These are phyloP conservation scores for Rhizopogon sp. DNA, from an alignment of 768 basidiomycete species.

Conservation along the genomic window DNA sequence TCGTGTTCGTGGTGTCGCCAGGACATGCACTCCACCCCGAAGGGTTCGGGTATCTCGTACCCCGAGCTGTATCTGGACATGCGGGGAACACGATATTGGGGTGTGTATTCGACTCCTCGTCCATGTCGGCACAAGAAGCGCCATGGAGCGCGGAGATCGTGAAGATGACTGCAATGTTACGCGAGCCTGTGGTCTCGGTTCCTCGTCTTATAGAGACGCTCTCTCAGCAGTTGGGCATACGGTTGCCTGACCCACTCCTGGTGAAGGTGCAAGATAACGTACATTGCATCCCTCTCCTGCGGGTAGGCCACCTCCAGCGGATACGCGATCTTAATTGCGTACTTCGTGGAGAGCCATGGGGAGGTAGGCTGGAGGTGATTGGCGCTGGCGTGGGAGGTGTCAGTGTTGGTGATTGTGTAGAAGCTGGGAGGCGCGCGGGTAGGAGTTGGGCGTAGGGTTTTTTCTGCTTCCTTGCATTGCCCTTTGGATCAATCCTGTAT, in stretches of 20 bases:
- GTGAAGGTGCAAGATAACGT: constrained; percentile 49
- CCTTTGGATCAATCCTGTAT: background rate
- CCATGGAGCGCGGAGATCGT: constrained; percentile 37
- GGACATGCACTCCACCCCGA: constrained; percentile 58
- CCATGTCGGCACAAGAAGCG: constrained; percentile 56
- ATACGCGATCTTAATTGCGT: constrained; percentile 53
- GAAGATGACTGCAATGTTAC: constrained; percentile 89
- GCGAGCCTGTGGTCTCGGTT: constrained; percentile 57
- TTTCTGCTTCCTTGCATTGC: background rate
- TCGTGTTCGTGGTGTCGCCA: constrained; percentile 63
- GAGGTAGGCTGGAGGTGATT: constrained; percentile 51
- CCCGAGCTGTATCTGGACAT: constrained; percentile 63
- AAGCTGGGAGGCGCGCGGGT: constrained; percentile 60
- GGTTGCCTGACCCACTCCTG: constrained; percentile 52
- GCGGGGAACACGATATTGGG: constrained; percentile 53
- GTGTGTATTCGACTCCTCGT: constrained; percentile 85
- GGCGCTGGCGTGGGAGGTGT: constrained; percentile 89
- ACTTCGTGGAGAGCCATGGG: constrained; percentile 39
- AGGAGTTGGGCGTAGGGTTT: constrained; percentile 29
- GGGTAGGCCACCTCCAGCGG: constrained; percentile 66
- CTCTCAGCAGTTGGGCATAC: constrained; percentile 38
- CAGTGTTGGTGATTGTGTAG: constrained; percentile 82
- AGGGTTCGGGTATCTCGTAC: constrained; percentile 94
- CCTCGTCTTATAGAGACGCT: constrained; percentile 26
- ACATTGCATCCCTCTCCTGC: constrained; percentile 75